Base-by-base conservation (phyloP, 2,329 filamentous ascomycete genomes). In the Fusarium pseudocircinatum region DNA sequence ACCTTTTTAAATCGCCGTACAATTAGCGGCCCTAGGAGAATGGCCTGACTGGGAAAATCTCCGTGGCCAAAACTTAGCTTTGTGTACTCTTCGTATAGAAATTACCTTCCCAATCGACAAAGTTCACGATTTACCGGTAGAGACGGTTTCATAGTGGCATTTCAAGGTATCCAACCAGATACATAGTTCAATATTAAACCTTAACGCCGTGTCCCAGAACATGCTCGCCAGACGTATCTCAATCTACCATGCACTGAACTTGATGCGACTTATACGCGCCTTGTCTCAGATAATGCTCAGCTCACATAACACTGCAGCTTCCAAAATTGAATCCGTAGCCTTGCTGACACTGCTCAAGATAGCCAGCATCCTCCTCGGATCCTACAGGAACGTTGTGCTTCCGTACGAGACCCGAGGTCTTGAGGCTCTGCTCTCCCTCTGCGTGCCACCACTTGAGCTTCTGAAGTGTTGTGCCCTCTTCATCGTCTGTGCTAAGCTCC, bases 401-500 rank as follows among this genome's bases (percentile, higher is more conserved):
- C 76, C 92, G 88, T 76, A 93, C 90, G 26, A 94, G 84, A 0
- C 96, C 96, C 26, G 88, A 91, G 14, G 98, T 87, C 70, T 88
- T 93, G 61, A 99, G 86, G 53, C 85, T 91, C 83, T 98, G 96
- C 75, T 95, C 90, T 5, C 96, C 96, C 63, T 92, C 92, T 2
- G 90, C 90, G 83, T 99, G 95, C 95, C 96, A 98, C 96, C 96
- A 99, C 76, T 90, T 90, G 72, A 99, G 83, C 72, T 89, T 89
- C 84, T 98, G 96, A 68, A 94, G 85, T 75, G 90, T 84, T 10
- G 90, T 90, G 0, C 89, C 90, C 70, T 93, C 89, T 14, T 90
- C 88, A 63, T 95, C 92, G 68, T 95, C 91, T 10, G 86, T 88
- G 74, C 90, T 91, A 69, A 98, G 94, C 75, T 92, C 91, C 95